Percentiles rank a stretch among this genome's conserved stretches.
Conservation (phyloP, 176 grass and related monocot genomes). For the Elymus sibiricus region DNA sequence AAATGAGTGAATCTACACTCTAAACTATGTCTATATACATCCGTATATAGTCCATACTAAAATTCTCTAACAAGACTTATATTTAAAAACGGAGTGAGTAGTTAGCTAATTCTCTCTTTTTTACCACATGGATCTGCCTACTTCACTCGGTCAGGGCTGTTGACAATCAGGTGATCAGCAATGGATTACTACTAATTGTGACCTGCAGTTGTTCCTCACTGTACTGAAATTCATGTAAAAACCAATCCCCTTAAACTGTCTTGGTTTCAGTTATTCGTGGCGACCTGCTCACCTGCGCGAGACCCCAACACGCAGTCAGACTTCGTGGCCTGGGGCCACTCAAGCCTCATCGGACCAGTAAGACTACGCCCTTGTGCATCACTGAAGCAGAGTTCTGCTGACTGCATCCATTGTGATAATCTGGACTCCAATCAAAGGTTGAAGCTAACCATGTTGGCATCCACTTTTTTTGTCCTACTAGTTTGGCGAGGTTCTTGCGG, state of each 20-base stretch:
- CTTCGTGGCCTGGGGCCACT: constrained; percentile 63
- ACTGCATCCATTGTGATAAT: background rate
- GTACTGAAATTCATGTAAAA: background rate
- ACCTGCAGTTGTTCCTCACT: background rate
- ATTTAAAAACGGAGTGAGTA: no score
- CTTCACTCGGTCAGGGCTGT: constrained; percentile 33
- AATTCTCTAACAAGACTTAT: no score
- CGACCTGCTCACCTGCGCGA: constrained; percentile 50
- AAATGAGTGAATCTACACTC: no score
- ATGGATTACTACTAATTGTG: background rate
- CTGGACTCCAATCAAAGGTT: background rate
- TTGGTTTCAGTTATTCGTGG: constrained; percentile 49
- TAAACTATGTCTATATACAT: no score
- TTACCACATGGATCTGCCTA: background rate
- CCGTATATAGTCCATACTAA: no score
- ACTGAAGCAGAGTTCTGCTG: background rate
- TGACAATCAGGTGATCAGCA: constrained; percentile 60
- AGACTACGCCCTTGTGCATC: background rate
- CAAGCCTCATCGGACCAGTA: constrained; percentile 61
- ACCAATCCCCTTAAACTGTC: background rate
- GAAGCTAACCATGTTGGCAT: background rate
- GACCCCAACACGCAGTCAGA: constrained; percentile 37
- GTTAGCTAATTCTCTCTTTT: background rate
- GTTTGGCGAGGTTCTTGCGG: constrained; percentile 56
- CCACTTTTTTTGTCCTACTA: background rate